These are phyloP conservation scores for Gynochthodes officinalis DNA, from an alignment of 257 asterid genomes.

Conservation along the genomic window DNA sequence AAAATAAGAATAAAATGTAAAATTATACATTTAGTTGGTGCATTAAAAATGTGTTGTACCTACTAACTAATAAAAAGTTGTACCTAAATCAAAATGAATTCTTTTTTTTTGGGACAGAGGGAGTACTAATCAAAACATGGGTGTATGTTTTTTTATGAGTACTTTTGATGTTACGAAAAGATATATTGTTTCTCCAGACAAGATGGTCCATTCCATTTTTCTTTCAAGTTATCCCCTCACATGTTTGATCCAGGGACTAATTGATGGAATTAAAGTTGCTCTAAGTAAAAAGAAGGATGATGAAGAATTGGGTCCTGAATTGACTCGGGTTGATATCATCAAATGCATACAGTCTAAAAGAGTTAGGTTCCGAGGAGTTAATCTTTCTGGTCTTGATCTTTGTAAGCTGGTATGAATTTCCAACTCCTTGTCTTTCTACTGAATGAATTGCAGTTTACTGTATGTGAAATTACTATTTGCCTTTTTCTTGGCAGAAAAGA, in stretches of 20 bases:
- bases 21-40: too few relatives aligned
- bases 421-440: constrained; percentile 15
- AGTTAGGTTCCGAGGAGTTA: constrained; percentile 91
- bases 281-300: constrained; percentile 68
- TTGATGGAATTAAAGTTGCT: constrained; percentile 56
- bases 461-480: neutral
- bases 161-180: neutral
- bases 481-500: neutral
- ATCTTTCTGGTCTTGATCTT: constrained; percentile 90
- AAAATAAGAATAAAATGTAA: too few relatives aligned
- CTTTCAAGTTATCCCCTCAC: neutral
- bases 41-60: too few relatives aligned
- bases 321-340: constrained; percentile 85
- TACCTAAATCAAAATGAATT: too few relatives aligned
- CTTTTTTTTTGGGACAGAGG: too few relatives aligned
- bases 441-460: neutral
- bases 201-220: neutral
- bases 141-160: neutral
- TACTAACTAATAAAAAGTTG: too few relatives aligned
- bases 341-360: constrained; percentile 89
- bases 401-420: constrained; percentile 68
- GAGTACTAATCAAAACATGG: neutral
- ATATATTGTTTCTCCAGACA: neutral
- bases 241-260: constrained; percentile 55
- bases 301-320: constrained; percentile 69